Evolutionary conservation across 148 eudicot genomes (phyloP).

Genomic region (Chenopodium quinoa): DNA sequence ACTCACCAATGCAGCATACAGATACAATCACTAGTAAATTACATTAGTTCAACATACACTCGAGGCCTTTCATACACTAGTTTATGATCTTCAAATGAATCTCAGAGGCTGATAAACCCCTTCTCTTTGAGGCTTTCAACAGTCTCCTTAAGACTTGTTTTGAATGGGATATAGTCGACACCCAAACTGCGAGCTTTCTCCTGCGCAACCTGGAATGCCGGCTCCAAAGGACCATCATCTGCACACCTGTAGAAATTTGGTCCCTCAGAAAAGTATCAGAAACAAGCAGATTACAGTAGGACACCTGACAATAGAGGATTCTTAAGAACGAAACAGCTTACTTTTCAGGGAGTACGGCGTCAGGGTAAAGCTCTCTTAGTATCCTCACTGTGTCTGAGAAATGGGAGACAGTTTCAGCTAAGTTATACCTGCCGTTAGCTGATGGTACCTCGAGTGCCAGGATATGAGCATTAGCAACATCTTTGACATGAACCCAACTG

Average conservation of each 20-base stretch:
- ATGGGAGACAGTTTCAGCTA: conserved; percentile 44
- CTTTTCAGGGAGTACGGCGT: conserved; percentile 52
- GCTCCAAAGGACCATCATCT: conserved; percentile 46
- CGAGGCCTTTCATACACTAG: neutral
- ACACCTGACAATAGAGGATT: neutral
- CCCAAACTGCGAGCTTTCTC: conserved; percentile 45
- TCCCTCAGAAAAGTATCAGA: neutral
- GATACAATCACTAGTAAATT: neutral
- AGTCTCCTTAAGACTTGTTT: conserved; percentile 47
- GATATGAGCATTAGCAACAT: conserved; percentile 57
- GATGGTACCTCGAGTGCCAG: conserved; percentile 50
- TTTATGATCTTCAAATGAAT: neutral
- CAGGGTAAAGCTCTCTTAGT: conserved; percentile 48
- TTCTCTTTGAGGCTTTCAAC: conserved; percentile 58
- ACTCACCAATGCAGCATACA: no score
- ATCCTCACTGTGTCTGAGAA: conserved; percentile 42
- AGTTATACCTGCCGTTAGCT: conserved; percentile 48
- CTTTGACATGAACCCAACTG: conserved; percentile 54
- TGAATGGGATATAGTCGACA: conserved; percentile 38
- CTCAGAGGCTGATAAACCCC: conserved; percentile 25
- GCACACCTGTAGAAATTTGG: conserved; percentile 41
- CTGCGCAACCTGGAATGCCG: conserved; percentile 36
- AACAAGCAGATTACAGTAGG: neutral
- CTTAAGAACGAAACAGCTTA: conserved; percentile 27
- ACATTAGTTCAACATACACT: neutral